Percentiles rank a stretch among this genome's conserved stretches.
These are phyloP conservation scores for Seiridium cupressi DNA, from an alignment of 2,329 filamentous ascomycete genomes.

Conservation along the genomic window DNA sequence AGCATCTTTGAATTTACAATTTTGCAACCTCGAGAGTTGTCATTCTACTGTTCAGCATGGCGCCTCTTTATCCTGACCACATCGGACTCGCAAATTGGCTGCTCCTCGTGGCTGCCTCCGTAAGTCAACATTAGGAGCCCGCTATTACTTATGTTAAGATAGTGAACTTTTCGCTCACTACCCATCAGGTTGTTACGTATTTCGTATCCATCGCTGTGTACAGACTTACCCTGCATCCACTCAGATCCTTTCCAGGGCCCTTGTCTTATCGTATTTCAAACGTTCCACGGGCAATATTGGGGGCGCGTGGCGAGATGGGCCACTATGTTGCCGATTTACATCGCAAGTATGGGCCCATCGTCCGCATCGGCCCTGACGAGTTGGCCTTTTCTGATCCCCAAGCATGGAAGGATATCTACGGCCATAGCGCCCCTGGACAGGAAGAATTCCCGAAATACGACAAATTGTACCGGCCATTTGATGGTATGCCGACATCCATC, in stretches of 20 bases:
- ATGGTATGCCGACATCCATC: slow-evolving; percentile 25
- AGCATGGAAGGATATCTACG: slow-evolving; percentile 40
- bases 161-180: no score
- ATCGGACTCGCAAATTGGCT: not conserved
- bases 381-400: slow-evolving; percentile 36
- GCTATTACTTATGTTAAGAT: not conserved
- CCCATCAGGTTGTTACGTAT: slow-evolving; percentile 14
- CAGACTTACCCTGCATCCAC: slow-evolving; percentile 26
- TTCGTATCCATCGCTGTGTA: slow-evolving; percentile 19
- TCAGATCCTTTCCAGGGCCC: slow-evolving; percentile 24
- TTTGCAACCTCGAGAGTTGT: no score
- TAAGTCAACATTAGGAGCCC: not conserved
- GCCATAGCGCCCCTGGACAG: slow-evolving; percentile 27
- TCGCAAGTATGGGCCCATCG: slow-evolving; percentile 35
- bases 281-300: slow-evolving; percentile 20
- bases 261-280: slow-evolving; percentile 21
- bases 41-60: not conserved
- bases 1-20: no score
- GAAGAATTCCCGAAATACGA: slow-evolving; percentile 29
- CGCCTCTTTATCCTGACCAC: not conserved
- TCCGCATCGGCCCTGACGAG: slow-evolving; percentile 40
- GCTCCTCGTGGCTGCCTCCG: not conserved
- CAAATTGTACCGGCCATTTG: slow-evolving; percentile 23
- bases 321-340: slow-evolving; percentile 28
- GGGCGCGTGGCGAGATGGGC: slow-evolving; percentile 20